Evolutionary conservation across 352 stramenopile species (phyloP), one percentile per base, ranked within the genome.

Genomic region (Phytophthora sp.): DNA sequence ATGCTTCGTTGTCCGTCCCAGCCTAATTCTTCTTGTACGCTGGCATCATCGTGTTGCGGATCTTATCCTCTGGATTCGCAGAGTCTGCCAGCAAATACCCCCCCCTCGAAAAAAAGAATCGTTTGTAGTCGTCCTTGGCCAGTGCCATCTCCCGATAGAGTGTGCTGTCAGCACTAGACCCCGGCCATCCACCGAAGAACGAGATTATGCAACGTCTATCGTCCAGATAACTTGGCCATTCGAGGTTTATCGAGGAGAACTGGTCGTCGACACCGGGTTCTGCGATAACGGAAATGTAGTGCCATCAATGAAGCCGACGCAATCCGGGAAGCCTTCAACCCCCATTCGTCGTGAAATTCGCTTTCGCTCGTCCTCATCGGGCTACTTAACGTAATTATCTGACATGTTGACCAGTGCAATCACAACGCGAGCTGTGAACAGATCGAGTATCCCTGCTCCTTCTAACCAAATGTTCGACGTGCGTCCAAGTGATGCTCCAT

Each of bases 1-100:
- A 57, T 12, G 35, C 50, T n/a, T 57, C 35, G 23, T 57, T 57
- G 23, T 57, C 50, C 2, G 4, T 27, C 18, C 23, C 50, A 26
- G 12, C 3, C 16, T 47, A 21, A 11, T 35, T 16, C 7, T 46
- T 36, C 15, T 46, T 57, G 35, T 57, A 47, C 16, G 35, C n/a
- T n/a, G 31, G 50, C 5, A 57, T 23, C 6, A 49, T 27, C 8
- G 50, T 57, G 35, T 57, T 57, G 33, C 38, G 15, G 3, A 21
- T 38, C 5, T 38, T 47, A 16, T 57, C 50, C 12, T 33, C 50
- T n/a, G 50, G 23, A 23, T 57, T 38, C 1, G 50, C 50, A 8
- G 50, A 57, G n/a, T 47, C 35, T 3, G 50, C 33, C 9, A 49
- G 11, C 20, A 57, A 16, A 38, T 46, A 46, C 24, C n/a, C n/a